Evolutionary conservation across 352 stramenopile genomes (phyloP).

Genomic region (Phytophthora ohioensis): DNA sequence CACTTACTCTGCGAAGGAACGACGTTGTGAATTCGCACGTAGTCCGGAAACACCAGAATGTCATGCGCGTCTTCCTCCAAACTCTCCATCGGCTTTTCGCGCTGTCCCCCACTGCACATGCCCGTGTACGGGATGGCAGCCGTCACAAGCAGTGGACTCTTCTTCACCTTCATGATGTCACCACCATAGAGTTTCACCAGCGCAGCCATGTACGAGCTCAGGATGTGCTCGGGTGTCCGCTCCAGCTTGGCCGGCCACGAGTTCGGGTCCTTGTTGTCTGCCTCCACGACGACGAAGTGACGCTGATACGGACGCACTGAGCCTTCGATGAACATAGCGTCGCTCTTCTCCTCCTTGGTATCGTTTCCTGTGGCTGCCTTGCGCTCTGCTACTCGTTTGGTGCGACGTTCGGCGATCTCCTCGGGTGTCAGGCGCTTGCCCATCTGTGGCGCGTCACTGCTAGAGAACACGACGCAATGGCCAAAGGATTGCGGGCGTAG

Average conservation of each 20-base stretch:
- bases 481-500: constrained; percentile 8
- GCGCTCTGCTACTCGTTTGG: constrained; percentile 31
- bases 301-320: constrained; percentile 63
- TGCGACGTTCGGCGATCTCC: constrained; percentile 42
- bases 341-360: constrained; percentile 16
- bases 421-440: constrained; percentile 40
- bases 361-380: constrained; percentile 15
- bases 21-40: constrained; percentile 66
- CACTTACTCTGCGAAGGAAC: constrained; percentile 51
- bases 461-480: constrained; percentile 26
- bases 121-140: constrained; percentile 62
- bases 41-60: constrained; percentile 77
- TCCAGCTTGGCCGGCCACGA: constrained; percentile 81
- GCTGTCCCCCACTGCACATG: constrained; percentile 8
- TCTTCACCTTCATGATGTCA: constrained; percentile 43
- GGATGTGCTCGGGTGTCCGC: constrained; percentile 61
- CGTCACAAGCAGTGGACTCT: constrained; percentile 55
- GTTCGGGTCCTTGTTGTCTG: constrained; percentile 41
- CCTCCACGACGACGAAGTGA: constrained; percentile 71
- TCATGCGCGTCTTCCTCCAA: constrained; percentile 51
- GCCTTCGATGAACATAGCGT: constrained; percentile 65
- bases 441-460: constrained; percentile 22
- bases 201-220: constrained; percentile 49
- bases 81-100: background rate
- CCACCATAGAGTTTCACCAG: constrained; percentile 42